Conservation (phyloP, 1,284 basidiomycete genomes). For the Austropuccinia psidii region DNA sequence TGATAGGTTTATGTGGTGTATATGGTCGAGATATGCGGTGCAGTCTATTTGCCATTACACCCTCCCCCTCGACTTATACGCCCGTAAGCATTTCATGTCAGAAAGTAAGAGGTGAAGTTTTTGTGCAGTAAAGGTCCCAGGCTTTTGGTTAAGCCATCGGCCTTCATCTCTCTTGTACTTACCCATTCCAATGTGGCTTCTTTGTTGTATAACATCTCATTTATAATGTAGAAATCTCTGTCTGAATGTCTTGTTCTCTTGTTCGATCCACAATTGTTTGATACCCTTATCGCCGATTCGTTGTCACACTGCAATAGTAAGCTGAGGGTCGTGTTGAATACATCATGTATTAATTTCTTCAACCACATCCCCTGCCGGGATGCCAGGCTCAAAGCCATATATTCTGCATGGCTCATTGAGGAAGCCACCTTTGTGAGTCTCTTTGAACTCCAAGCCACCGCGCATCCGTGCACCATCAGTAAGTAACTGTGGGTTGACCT, state of each 20-base stretch:
- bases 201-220: neutral
- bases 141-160: conserved; percentile 2
- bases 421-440: neutral
- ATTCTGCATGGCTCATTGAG: neutral
- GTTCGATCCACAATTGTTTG: neutral
- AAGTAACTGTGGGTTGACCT: neutral
- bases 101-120: no score
- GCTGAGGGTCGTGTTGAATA: neutral
- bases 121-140: neutral
- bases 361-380: neutral
- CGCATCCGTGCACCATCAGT: neutral
- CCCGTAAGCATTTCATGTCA: no score
- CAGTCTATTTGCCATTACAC: no score
- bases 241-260: neutral
- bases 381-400: neutral
- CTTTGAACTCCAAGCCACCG: neutral
- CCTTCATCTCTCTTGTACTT: neutral
- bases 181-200: neutral
- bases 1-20: no score
- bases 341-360: neutral
- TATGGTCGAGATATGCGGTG: no score
- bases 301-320: neutral
- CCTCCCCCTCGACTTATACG: no score
- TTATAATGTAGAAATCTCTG: neutral
- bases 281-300: neutral